These are phyloP conservation scores for Extremus antarcticus DNA, from an alignment of 495 filamentous ascomycete genomes.

Conservation along the genomic window DNA sequence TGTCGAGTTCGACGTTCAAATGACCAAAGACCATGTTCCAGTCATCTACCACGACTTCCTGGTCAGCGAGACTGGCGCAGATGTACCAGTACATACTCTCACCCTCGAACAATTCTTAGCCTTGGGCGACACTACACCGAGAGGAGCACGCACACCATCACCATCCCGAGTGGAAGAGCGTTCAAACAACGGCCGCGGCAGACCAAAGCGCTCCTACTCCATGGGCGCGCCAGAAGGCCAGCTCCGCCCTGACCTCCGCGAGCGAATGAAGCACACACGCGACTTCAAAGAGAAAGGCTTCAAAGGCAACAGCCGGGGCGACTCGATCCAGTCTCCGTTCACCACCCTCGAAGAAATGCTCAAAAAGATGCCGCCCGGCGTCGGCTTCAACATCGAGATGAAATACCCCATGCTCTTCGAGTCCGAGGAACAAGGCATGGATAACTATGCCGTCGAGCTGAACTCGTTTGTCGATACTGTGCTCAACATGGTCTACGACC, in stretches of 20 bases:
- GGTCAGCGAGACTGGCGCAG: conserved; percentile 95
- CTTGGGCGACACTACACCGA: conserved; percentile 50
- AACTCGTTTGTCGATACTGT: conserved; percentile 96
- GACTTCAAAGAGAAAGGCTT: conserved; percentile 89
- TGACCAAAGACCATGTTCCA: conserved; percentile 96
- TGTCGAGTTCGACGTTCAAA: conserved; percentile 88
- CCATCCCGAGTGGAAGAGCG: conserved; percentile 32
- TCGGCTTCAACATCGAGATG: conserved; percentile 98
- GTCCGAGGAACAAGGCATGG: conserved; percentile 91
- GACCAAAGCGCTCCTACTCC: conserved; percentile 26
- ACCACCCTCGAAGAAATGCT: conserved; percentile 92
- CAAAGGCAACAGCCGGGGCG: conserved; percentile 89
- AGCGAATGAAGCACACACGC: conserved; percentile 93
- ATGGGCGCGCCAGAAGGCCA: conserved; percentile 37
- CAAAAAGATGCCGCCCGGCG: conserved; percentile 60
- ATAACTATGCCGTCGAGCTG: conserved; percentile 89
- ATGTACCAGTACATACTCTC: conserved; percentile 90
- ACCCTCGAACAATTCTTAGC: conserved; percentile 92
- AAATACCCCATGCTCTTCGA: conserved; percentile 98
- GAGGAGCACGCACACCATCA: conserved; percentile 35
- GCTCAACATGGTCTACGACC: conserved; percentile 71
- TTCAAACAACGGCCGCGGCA: neutral
- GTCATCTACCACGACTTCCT: conserved; percentile 99
- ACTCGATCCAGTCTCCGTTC: conserved; percentile 88
- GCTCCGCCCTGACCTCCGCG: conserved; percentile 51